Evolutionary conservation across 2,329 filamentous ascomycete genomes (phyloP), one percentile per base, ranked within the genome.

Genomic region (Kalmusia sp.): DNA sequence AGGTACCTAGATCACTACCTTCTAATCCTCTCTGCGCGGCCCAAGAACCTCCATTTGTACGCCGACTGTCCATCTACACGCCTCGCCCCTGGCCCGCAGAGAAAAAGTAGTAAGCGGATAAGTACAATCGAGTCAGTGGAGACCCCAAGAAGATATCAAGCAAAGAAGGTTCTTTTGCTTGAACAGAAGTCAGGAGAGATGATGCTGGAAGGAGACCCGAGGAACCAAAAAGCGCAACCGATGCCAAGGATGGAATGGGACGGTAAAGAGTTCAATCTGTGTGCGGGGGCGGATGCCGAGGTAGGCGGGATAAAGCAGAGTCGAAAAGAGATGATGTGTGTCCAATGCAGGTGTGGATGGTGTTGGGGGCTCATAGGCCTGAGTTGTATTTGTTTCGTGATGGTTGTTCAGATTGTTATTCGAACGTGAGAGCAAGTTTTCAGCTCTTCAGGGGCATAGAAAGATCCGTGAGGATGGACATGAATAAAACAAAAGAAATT

Each of bases 401-500:
- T 70, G 63, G 59, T 64, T 65, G 48, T 62, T 43, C 65, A 69
- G 65, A 67, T 71, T 59, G 61, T 64, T 63, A 55, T 58, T 58
- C 50, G 58, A 62, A 62, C 59, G 57, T 58, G 58, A 61, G 61
- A 66, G 68, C 64, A 52, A 38, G 64, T 49, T 63, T 63, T 60
- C 64, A 65, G 62, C 69, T 70, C 65, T 60, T 49, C 61, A 65
- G 51, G 59, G 59, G 59, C 58, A 66, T 66, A 55, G 57, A 57
- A 60, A 61, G 55, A 67, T 69, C 68, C 64, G 55, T 65, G 65
- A 68, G 64, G 65, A 71, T 71, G 54, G 54, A 34, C 57, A 59
- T 64, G 58, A 63, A 64, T 64, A 59, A 41, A 33, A 72, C 69
- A 73, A 73, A 73, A 54, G 69, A 70, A 69, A 73, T 59, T 49